Evolutionary conservation across 202 grass and related monocot genomes (phyloP), one percentile per base, ranked within the genome.

Genomic region (Saccharum hybrid): DNA sequence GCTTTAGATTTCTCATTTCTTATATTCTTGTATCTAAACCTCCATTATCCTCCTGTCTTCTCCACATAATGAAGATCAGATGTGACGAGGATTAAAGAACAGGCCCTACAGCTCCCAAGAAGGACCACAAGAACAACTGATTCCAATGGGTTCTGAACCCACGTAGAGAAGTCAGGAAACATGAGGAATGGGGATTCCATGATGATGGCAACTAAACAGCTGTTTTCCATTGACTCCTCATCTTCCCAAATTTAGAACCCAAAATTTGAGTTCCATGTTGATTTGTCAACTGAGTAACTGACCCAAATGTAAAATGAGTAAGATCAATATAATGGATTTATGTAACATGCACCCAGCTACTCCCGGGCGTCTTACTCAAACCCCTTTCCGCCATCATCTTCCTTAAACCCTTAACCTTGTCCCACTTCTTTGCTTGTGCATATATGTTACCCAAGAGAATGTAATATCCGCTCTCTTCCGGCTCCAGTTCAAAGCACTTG

Each of bases 391-490:
- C 62, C 83, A 96, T 91, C 23, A 71, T 60, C 86, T 82, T 96
- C 71, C 90, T 88, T 69, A 96, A 57, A 63, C 41, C 86, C 71
- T 89, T 87, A 19, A 84, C 88, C 68, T 91, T 93, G n/a, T 89
- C 91, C 86, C 86, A 91, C 71, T 78, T 89, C 30, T 90, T 84
- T 81, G 86, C 78, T 78, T 93, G 86, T 64, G 84, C 80, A 82
- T 93, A 96, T 72, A 96, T 91, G 70, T 85, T 91, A 51, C 86
- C 90, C 74, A 96, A 78, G 18, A 93, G 87, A 71, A 96, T 51
- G 72, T 96, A 91, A 89, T 93, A 96, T 74, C 90, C 88, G 21
- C 57, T 81, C 16, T 91, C 90, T 84, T 76, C 34, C 78, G 94
- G 81, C 51, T 75, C 91, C 42, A 91, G 63, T 74, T 93, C 82